Evolutionary conservation across 345 rosid species (phyloP).

Genomic region (Reutealis trisperma): DNA sequence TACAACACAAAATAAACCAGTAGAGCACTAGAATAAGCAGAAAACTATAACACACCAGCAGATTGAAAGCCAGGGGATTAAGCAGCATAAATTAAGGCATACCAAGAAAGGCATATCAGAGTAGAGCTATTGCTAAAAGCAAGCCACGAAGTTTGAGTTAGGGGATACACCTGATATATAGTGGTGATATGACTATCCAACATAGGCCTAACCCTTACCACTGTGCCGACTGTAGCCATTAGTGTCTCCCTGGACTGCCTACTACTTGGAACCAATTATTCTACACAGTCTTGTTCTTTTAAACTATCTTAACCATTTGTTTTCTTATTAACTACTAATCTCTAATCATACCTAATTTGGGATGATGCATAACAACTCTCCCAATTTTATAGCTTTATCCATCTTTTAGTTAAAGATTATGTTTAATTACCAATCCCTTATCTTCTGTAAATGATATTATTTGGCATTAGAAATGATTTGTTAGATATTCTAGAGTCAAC

Average conservation of each 20-base stretch:
- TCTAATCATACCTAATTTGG: not conserved
- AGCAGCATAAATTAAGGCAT: too few relatives aligned
- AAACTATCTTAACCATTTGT: not conserved
- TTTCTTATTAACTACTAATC: not conserved
- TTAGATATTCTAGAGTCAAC: too few relatives aligned
- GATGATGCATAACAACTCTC: not conserved
- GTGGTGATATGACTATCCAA: slow-evolving; percentile 67
- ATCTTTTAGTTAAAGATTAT: not conserved
- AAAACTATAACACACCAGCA: too few relatives aligned
- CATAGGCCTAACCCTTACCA: slow-evolving; percentile 65
- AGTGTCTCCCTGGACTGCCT: slow-evolving; percentile 99
- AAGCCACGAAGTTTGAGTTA: too few relatives aligned
- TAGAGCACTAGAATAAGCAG: too few relatives aligned
- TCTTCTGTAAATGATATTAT: not conserved
- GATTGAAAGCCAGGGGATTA: too few relatives aligned
- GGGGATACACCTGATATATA: too few relatives aligned
- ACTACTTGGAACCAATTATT: slow-evolving; percentile 92
- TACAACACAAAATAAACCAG: too few relatives aligned
- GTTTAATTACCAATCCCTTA: not conserved
- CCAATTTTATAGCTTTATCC: not conserved
- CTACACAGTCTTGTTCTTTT: slow-evolving; percentile 61
- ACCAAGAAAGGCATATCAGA: too few relatives aligned
- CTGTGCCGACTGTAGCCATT: slow-evolving; percentile 96
- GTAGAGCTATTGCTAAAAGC: too few relatives aligned
- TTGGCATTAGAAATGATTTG: not conserved